Evolutionary conservation across 768 basidiomycete genomes (phyloP).

Genomic region (Russula foetens): DNA sequence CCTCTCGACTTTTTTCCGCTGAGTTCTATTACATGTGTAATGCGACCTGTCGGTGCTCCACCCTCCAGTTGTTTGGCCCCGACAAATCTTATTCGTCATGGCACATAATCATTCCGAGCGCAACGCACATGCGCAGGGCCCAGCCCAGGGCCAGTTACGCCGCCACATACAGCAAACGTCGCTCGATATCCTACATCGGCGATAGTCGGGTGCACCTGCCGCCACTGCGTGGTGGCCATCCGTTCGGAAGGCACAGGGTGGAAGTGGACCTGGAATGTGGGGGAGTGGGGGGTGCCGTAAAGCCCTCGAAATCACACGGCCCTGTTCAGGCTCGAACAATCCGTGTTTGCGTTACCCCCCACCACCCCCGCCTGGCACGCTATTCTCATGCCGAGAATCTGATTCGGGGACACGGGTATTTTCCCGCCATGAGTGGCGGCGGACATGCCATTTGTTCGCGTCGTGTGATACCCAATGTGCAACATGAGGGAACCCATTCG

Average conservation of each 20-base stretch:
- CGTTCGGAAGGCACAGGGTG: background rate
- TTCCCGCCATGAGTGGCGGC: background rate
- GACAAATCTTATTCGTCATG: background rate
- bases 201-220: background rate
- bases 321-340: background rate
- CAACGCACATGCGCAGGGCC: background rate
- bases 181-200: background rate
- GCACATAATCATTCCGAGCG: background rate
- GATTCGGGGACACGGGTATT: background rate
- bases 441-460: background rate
- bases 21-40: background rate
- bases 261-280: background rate
- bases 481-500: background rate
- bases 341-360: background rate
- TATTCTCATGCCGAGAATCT: background rate
- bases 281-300: background rate
- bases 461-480: background rate
- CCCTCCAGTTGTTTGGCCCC: background rate
- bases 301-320: background rate
- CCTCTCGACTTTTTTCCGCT: background rate
- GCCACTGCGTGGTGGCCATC: background rate
- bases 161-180: background rate
- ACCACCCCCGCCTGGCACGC: no score
- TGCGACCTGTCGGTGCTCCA: background rate
- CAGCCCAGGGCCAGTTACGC: background rate